Conservation (phyloP, 179 eudicot species). For the Vitellaria paradoxa region DNA sequence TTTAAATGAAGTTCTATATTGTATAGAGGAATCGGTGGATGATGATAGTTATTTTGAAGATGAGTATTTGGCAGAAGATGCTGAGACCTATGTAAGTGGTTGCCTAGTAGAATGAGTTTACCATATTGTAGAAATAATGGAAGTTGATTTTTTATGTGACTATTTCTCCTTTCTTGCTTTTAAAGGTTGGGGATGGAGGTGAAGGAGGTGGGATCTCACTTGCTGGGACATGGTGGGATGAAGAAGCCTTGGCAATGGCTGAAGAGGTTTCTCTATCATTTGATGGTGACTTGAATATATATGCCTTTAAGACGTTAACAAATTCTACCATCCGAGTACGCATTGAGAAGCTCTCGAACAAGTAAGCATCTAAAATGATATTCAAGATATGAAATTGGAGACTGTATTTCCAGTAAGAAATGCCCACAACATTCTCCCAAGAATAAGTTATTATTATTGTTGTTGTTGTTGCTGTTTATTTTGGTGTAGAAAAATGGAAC, state of each 20-base stretch:
- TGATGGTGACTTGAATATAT: slow-evolving; percentile 66
- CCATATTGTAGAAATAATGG: background rate
- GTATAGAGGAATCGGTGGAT: slow-evolving; percentile 45
- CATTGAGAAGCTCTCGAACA: slow-evolving; percentile 75
- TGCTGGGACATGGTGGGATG: slow-evolving; percentile 83
- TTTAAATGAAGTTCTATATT: slow-evolving; percentile 14
- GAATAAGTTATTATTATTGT: too few species aligned
- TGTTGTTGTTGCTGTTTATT: too few species aligned
- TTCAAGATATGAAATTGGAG: background rate
- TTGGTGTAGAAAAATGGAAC: background rate
- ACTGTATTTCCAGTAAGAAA: background rate
- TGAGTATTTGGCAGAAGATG: slow-evolving; percentile 53
- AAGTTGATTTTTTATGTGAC: background rate
- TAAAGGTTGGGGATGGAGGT: slow-evolving; percentile 85
- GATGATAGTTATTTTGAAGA: slow-evolving; percentile 57
- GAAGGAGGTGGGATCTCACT: slow-evolving; percentile 87
- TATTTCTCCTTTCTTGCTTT: slow-evolving; percentile 2
- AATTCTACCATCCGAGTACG: slow-evolving; percentile 72
- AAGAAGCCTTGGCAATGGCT: slow-evolving; percentile 70
- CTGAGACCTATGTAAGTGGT: slow-evolving; percentile 59
- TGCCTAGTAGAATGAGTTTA: background rate
- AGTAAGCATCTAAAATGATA: slow-evolving; percentile 40
- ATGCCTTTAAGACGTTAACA: slow-evolving; percentile 70
- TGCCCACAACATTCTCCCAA: background rate
- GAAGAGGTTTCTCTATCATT: slow-evolving; percentile 58